These are phyloP conservation scores for Gaillardinia entomophila DNA, from an alignment of 805 yeast genomes.

Conservation along the genomic window DNA sequence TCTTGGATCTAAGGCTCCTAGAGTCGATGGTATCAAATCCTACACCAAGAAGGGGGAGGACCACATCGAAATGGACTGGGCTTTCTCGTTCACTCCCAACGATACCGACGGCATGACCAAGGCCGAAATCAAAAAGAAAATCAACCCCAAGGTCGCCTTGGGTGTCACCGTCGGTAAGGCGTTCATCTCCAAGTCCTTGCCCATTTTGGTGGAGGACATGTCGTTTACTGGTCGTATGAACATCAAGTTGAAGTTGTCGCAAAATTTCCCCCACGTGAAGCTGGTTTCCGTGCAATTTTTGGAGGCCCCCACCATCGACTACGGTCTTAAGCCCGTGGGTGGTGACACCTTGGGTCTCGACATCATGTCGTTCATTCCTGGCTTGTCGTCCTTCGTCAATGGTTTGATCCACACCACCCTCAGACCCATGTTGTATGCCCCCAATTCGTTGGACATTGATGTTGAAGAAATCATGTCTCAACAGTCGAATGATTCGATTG, in stretches of 20 bases:
- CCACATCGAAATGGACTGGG: slow-evolving; percentile 79
- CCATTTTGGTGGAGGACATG: slow-evolving; percentile 79
- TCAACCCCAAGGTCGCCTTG: slow-evolving; percentile 75
- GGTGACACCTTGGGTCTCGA: slow-evolving; percentile 86
- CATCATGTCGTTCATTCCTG: slow-evolving; percentile 80
- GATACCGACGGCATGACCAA: slow-evolving; percentile 82
- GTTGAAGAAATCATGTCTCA: slow-evolving; percentile 66
- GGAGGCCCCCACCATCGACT: slow-evolving; percentile 76
- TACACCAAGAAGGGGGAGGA: slow-evolving; percentile 65
- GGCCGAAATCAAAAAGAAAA: slow-evolving; percentile 60
- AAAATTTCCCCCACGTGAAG: slow-evolving; percentile 73
- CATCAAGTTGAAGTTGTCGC: slow-evolving; percentile 54
- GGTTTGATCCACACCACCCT: slow-evolving; percentile 61
- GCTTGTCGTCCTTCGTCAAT: slow-evolving; percentile 67
- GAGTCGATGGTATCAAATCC: slow-evolving; percentile 65
- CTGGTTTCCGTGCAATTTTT: slow-evolving; percentile 64
- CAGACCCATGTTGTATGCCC: slow-evolving; percentile 78
- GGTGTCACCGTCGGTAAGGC: slow-evolving; percentile 82
- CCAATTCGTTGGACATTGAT: slow-evolving; percentile 71
- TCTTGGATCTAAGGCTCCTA: slow-evolving; percentile 75
- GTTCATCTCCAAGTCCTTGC: slow-evolving; percentile 66
- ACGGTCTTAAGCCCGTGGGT: slow-evolving; percentile 79
- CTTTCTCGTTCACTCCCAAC: slow-evolving; percentile 72
- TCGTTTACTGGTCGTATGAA: slow-evolving; percentile 66
- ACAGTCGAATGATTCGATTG: slow-evolving; percentile 61